These are phyloP conservation scores for Ophiostoma triangulosporum DNA, from an alignment of 2,329 filamentous ascomycete species.

Conservation along the genomic window DNA sequence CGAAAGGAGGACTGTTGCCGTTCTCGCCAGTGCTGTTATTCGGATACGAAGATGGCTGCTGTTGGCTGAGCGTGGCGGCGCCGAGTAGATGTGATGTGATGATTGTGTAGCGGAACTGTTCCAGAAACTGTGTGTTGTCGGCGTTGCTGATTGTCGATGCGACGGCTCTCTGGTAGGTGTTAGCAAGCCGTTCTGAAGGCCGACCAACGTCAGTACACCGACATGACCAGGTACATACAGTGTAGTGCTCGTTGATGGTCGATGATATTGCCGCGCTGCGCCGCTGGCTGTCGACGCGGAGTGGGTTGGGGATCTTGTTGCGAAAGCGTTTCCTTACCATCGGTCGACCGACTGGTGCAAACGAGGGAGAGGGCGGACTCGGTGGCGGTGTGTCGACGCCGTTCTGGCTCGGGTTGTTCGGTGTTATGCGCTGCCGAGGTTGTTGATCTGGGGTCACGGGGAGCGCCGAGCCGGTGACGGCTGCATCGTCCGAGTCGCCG, in stretches of 20 bases:
- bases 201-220: no score
- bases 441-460: conserved; percentile 11
- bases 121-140: conserved; percentile 75
- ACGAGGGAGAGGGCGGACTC: conserved; percentile 31
- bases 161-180: conserved; percentile 43
- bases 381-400: conserved; percentile 31
- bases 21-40: not conserved
- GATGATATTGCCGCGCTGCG: conserved; percentile 28
- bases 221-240: conserved; percentile 36
- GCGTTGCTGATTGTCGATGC: conserved; percentile 59
- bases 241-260: conserved; percentile 35
- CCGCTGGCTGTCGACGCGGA: conserved; percentile 29
- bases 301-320: conserved; percentile 29
- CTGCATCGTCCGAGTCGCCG: not conserved
- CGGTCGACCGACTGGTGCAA: conserved; percentile 44
- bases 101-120: conserved; percentile 86
- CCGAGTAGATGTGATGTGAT: conserved; percentile 82
- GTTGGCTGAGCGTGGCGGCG: conserved; percentile 39
- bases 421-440: not conserved
- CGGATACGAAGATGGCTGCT: conserved; percentile 12
- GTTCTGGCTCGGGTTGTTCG: conserved; percentile 8
- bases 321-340: conserved; percentile 41
- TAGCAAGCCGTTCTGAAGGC: not conserved
- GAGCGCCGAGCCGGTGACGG: not conserved
- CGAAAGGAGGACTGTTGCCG: not conserved